Conservation (phyloP, 345 rosid genomes). For the Viola odorata region DNA sequence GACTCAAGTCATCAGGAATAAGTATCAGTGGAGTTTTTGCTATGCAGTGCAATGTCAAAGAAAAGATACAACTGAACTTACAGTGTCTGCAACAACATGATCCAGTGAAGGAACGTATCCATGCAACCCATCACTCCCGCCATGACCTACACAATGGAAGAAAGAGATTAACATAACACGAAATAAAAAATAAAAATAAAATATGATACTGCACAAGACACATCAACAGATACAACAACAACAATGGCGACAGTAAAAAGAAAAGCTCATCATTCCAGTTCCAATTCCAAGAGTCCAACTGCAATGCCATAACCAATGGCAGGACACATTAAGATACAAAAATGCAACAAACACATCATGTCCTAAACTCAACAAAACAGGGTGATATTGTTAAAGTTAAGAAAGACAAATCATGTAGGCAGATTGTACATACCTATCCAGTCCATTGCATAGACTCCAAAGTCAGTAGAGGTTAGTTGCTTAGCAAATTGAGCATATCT, state of each 20-base stretch:
- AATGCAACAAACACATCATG: too few species aligned
- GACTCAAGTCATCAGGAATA: too few species aligned
- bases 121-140: conserved; percentile 99
- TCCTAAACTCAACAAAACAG: neutral
- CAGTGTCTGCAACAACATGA: conserved; percentile 84
- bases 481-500: conserved; percentile 85
- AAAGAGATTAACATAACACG: neutral
- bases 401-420: neutral
- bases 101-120: conserved; percentile 99
- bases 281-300: too few species aligned
- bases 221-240: too few species aligned
- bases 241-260: too few species aligned
- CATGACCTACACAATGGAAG: conserved; percentile 58
- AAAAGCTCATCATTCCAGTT: too few species aligned
- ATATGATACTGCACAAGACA: too few species aligned
- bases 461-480: conserved; percentile 62
- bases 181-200: too few species aligned
- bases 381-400: neutral
- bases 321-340: too few species aligned
- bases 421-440: conserved; percentile 61
- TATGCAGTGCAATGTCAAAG: neutral
- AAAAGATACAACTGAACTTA: conserved; percentile 28
- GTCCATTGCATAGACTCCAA: conserved; percentile 92
- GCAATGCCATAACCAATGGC: too few species aligned
- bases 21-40: too few species aligned